Conservation (phyloP, 2,329 filamentous ascomycete genomes). For the Botrytis tulipae region DNA sequence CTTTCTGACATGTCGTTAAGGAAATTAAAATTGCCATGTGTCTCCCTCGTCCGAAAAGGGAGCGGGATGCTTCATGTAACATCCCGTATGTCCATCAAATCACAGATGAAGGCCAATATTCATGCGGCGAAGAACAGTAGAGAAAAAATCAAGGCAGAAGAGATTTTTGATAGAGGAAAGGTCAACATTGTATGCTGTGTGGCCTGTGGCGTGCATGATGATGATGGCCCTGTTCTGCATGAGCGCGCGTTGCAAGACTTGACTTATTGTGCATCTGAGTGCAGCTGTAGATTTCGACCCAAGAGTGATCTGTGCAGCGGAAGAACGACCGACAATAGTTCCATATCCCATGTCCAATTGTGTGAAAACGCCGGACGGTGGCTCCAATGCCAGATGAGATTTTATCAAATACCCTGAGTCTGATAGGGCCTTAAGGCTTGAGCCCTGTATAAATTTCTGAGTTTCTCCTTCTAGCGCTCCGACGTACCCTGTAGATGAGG, state of each 20-base stretch:
- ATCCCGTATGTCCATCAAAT: not conserved
- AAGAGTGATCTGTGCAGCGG: conserved; percentile 21
- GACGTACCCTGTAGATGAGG: not conserved
- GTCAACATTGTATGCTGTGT: conserved; percentile 14
- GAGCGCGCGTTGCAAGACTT: conserved; percentile 16
- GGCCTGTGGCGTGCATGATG: conserved; percentile 18
- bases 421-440: conserved; percentile 8
- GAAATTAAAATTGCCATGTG: conserved; percentile 15
- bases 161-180: not conserved
- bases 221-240: conserved; percentile 13
- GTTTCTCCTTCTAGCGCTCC: not conserved
- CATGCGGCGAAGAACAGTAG: not conserved
- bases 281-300: conserved; percentile 19
- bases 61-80: conserved; percentile 2
- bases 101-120: not conserved
- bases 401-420: not conserved
- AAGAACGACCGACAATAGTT: conserved; percentile 10
- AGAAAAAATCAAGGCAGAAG: not conserved
- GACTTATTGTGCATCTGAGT: not conserved
- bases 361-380: not conserved
- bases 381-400: conserved; percentile 1
- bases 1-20: conserved; percentile 14
- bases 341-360: not conserved
- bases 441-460: not conserved
- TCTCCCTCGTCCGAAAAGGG: not conserved